Base-by-base conservation (phyloP, 2,329 filamentous ascomycete genomes). In the Epichloe aotearoae region DNA sequence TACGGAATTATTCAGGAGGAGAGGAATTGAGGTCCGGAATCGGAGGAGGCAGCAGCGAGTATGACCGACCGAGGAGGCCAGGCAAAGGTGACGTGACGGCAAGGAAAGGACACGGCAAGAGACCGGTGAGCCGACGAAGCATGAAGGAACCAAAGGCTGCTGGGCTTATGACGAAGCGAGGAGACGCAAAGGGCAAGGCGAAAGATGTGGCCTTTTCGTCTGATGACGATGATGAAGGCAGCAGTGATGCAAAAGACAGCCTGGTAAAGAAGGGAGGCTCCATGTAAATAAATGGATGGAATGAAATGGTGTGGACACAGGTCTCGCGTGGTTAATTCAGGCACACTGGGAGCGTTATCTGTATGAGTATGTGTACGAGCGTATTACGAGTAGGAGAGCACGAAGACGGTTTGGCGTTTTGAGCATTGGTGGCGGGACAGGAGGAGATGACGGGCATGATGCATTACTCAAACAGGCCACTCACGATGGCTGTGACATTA, bases 1-100 rank as follows among this genome's bases (percentile, higher is more conserved):
- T 71, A 30, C 70, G 73, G 48, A 78, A 76, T 56, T 79, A 76
- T 8, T 76, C 70, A 2, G 69, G 69, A 2, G 69, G 69, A 20
- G 74, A 75, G 11, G 67, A 67, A 26, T 59, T 63, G 5, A 61
- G 52, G 38, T 55, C 56, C 4, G 53, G 55, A 11, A 53, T 59
- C 30, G 62, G 66, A 20, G 69, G 71, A 20, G 69, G 71, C 49
- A 60, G 66, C 11, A 65, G 67, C 3, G 65, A 64, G 30, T 54
- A 59, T 38, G 64, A 64, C 30, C 59, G 61, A 46, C 46, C 56
- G 47, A 63, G 61, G 47, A 64, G 61, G 51, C 56, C 55, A 42
- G 47, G 54, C 41, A 65, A 59, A 50, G 57, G 58, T 4, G 60
- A 58, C 15, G 52, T 57, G 47, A 61, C 59, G 33, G 60, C 60